These are phyloP conservation scores for Nakazawaea pomicola DNA, from an alignment of 805 yeast genomes.

Conservation along the genomic window DNA sequence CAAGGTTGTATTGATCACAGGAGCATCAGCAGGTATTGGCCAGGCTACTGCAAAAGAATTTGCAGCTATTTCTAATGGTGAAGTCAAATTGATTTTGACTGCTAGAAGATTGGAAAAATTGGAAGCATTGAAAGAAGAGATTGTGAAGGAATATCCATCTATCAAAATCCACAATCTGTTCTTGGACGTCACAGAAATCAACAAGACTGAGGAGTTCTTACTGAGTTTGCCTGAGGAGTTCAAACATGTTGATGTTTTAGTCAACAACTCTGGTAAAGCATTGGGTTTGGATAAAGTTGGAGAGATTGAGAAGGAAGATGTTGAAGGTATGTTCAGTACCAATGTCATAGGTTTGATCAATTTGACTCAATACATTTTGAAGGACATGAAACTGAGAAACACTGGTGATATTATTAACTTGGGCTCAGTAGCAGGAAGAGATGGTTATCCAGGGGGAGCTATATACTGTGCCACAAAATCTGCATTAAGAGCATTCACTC, in stretches of 20 bases:
- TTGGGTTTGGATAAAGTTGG: slow-evolving; percentile 41
- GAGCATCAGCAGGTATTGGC: slow-evolving; percentile 47
- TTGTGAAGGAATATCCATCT: slow-evolving; percentile 41
- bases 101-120: slow-evolving; percentile 74
- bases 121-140: slow-evolving; percentile 40
- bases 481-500: slow-evolving; percentile 53
- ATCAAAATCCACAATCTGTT: slow-evolving; percentile 39
- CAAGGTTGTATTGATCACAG: slow-evolving; percentile 28
- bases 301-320: slow-evolving; percentile 31
- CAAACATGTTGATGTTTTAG: slow-evolving; percentile 51
- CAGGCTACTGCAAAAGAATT: slow-evolving; percentile 41
- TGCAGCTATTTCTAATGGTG: slow-evolving; percentile 60
- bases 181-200: slow-evolving; percentile 55
- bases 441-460: slow-evolving; percentile 67
- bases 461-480: slow-evolving; percentile 69
- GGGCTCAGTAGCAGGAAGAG: slow-evolving; percentile 70
- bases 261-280: slow-evolving; percentile 56
- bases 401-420: slow-evolving; percentile 56
- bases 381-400: slow-evolving; percentile 35
- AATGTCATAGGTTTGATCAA: slow-evolving; percentile 42
- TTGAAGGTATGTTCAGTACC: slow-evolving; percentile 38
- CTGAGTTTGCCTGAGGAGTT: slow-evolving; percentile 49
- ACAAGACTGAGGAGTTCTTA: slow-evolving; percentile 48
- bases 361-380: slow-evolving; percentile 39
- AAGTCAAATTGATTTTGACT: slow-evolving; percentile 63